These are phyloP conservation scores for Globisporangium megalacanthum DNA, from an alignment of 352 stramenopile genomes.

Conservation along the genomic window DNA sequence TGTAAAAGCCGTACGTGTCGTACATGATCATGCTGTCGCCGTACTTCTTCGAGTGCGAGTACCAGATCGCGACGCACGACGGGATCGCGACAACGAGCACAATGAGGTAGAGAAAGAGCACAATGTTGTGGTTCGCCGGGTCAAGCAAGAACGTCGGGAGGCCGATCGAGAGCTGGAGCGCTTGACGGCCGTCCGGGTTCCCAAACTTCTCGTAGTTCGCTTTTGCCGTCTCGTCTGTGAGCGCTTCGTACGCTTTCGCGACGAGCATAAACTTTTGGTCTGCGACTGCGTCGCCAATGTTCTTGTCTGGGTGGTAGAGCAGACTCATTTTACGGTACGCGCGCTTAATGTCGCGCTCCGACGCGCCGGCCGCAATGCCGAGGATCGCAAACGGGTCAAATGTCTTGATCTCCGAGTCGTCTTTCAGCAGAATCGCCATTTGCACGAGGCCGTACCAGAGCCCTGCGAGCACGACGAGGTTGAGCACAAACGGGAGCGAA, in stretches of 20 bases:
- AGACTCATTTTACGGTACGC: constrained; percentile 92
- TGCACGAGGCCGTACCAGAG: constrained; percentile 88
- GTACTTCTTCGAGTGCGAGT: constrained; percentile 97
- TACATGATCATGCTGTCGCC: constrained; percentile 99
- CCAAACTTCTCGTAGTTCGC: constrained; percentile 98
- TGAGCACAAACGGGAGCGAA: constrained; percentile 66
- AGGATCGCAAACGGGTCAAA: constrained; percentile 99
- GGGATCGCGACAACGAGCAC: constrained; percentile 98
- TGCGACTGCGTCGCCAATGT: constrained; percentile 94
- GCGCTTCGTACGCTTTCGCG: constrained; percentile 91
- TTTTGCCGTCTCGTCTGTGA: constrained; percentile 95
- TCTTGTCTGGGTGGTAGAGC: constrained; percentile 94
- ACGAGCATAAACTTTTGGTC: constrained; percentile 99
- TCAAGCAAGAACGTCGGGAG: constrained; percentile 97
- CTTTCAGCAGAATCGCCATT: constrained; percentile 88
- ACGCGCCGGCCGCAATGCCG: constrained; percentile 87
- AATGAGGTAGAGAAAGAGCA: constrained; percentile 98
- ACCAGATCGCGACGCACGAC: constrained; percentile 92
- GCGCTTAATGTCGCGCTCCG: constrained; percentile 94
- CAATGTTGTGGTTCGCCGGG: constrained; percentile 96
- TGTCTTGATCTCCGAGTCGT: constrained; percentile 97
- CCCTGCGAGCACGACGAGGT: constrained; percentile 60
- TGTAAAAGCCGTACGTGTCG: constrained; percentile 98
- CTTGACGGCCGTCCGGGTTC: constrained; percentile 98
- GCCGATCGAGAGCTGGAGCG: constrained; percentile 93